Evolutionary conservation across 768 basidiomycete genomes (phyloP), one percentile per base, ranked within the genome.

Genomic region (Mrakia gelida): DNA sequence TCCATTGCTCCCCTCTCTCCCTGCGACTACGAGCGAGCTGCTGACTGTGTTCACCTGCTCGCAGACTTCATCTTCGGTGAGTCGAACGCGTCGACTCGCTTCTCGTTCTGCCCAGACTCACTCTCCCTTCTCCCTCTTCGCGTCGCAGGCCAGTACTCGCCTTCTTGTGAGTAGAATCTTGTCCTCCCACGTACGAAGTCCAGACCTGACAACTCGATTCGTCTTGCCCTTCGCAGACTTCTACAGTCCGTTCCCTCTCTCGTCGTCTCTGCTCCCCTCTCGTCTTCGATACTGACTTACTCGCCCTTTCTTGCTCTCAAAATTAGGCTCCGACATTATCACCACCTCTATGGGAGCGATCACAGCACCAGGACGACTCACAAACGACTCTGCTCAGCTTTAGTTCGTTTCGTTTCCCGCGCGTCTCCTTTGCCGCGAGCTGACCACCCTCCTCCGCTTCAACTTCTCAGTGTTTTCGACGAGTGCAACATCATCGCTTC

Each of bases 51-150:
- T 41, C 11, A 21, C 23, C 26, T 38, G 38, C 38, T 26, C 15
- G 1, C 30, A 71, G 71, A 72, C 30, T 72, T 72, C 21, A 72
- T 72, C 30, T 72, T 72, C 32, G 71, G 71, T 45, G n/a, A 34
- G 62, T 28, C 15, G 68, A 15, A 16, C 1, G 38, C 68, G 45
- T 41, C 38, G 26, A 8, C 3, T 13, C 45, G 1, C 45, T 13
- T 71, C 38, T 18, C 21, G 9, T n/a, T n/a, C n/a, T n/a, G n/a
- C n/a, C 26, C 0, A n/a, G 9, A 4, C n/a, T n/a, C 7, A 71
- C 8, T 0, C 3, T 11, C 68, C 6, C 38, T 13, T 26, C 68
- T 71, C 4, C 11, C 10, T 30, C n/a, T 43, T 30, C 23, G 9
- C 3, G 7, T 45, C 26, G 52, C 30, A 43, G 30, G 71, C 1